A percentile compares a stretch with the other conserved stretches of the same genome.
Evolutionary conservation across 1,284 basidiomycete species (phyloP).

Genomic region (Ganoderma boninense): DNA sequence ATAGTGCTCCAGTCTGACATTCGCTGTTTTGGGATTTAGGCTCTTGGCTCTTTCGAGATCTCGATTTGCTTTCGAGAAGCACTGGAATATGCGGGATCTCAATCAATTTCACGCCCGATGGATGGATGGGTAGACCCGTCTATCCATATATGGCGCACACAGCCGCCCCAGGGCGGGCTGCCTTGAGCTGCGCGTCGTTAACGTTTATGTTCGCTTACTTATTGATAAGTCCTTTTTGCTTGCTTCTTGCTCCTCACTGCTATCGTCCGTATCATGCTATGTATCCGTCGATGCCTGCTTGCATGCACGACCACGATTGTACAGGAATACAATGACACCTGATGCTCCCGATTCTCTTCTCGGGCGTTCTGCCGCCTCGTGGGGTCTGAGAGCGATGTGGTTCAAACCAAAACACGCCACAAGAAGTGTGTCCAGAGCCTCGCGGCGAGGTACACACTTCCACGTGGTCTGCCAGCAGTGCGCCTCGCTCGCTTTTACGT

Average conservation of each 20-base stretch:
- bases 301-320: conserved; percentile 32
- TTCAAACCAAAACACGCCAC: not conserved
- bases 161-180: conserved; percentile 15
- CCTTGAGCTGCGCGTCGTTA: not conserved
- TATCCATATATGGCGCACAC: conserved; percentile 22
- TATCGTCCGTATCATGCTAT: conserved; percentile 17
- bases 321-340: conserved; percentile 30
- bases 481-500: not conserved
- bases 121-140: conserved; percentile 36
- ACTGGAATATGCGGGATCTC: conserved; percentile 36
- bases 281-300: conserved; percentile 28
- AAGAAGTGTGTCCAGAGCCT: conserved; percentile 7
- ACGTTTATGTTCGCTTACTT: not conserved
- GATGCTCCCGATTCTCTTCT: conserved; percentile 8
- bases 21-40: conserved; percentile 9
- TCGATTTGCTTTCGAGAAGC: conserved; percentile 41
- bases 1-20: conserved; percentile 16
- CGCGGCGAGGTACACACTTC: conserved; percentile 1
- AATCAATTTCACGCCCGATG: conserved; percentile 25
- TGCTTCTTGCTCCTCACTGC: conserved; percentile 1
- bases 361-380: not conserved
- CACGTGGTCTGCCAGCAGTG: not conserved
- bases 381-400: not conserved
- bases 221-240: conserved; percentile 18
- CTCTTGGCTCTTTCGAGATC: conserved; percentile 35